A percentile compares a stretch with the other conserved stretches of the same genome.
phyloP scores from a whole-genome alignment of 1,284 basidiomycete species.

The Veloboletus limbatus region DNA sequence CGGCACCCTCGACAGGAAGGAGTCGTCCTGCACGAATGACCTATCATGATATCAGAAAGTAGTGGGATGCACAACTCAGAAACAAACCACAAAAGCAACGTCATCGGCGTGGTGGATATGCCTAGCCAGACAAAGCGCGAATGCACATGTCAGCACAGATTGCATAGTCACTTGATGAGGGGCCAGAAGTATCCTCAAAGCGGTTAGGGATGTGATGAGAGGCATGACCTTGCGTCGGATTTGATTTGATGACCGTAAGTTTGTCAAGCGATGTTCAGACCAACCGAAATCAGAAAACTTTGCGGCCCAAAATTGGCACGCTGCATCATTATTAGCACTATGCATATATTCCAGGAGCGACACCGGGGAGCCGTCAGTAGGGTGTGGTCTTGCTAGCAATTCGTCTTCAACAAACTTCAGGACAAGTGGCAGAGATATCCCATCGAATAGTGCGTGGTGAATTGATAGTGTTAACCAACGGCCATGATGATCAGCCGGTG shows the following conservation, averaged over 20 bases:
- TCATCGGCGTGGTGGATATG: conserved; percentile 33
- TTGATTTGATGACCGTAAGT: conserved; percentile 10
- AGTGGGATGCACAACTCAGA: background rate
- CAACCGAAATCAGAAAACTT: conserved; percentile 37
- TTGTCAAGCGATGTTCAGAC: conserved; percentile 25
- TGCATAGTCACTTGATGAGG: conserved; percentile 44
- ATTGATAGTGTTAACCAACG: conserved; percentile 41
- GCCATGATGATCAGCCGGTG: conserved; percentile 1
- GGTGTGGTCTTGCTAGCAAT: conserved; percentile 25
- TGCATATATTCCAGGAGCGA: conserved; percentile 37
- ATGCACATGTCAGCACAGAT: conserved; percentile 42
- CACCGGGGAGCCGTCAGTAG: conserved; percentile 22
- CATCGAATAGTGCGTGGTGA: conserved; percentile 49
- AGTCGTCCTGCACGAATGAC: conserved; percentile 48
- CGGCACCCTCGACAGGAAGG: conserved; percentile 40
- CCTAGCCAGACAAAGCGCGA: conserved; percentile 35
- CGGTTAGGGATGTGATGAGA: conserved; percentile 31
- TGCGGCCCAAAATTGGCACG: conserved; percentile 38
- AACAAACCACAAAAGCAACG: conserved; percentile 45
- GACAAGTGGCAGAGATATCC: conserved; percentile 42
- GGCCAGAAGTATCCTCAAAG: conserved; percentile 35
- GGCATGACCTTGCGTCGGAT: conserved; percentile 21
- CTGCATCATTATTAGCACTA: conserved; percentile 29
- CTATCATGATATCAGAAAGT: conserved; percentile 26
- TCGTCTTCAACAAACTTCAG: conserved; percentile 39